Evolutionary conservation across 331 rosid species (phyloP).

Genomic region (Rhamnella rubrinervis): DNA sequence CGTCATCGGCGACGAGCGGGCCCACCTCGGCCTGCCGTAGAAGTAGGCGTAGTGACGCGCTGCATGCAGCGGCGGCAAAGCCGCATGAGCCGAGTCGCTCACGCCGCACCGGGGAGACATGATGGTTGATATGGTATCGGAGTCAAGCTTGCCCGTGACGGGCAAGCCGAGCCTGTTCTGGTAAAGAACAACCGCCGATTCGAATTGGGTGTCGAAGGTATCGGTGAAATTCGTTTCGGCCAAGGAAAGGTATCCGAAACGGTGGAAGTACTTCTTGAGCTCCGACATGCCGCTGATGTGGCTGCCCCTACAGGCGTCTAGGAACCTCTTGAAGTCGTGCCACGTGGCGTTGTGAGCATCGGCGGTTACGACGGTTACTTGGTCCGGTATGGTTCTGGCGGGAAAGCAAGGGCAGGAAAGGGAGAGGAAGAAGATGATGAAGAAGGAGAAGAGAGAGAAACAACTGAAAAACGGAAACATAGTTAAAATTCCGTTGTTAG

Average conservation of each 20-base stretch:
- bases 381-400: conserved; percentile 51
- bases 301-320: conserved; percentile 67
- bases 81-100: conserved; percentile 35
- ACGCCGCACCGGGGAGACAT: conserved; percentile 91
- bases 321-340: conserved; percentile 60
- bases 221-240: conserved; percentile 49
- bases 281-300: conserved; percentile 68
- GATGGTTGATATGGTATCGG: conserved; percentile 59
- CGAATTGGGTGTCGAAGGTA: conserved; percentile 54
- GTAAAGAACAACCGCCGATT: conserved; percentile 62
- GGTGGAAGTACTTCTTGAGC: conserved; percentile 73
- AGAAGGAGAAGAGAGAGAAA: conserved; percentile 25
- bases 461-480: conserved; percentile 51
- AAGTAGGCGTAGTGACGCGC: conserved; percentile 68
- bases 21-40: conserved; percentile 80
- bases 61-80: conserved; percentile 13
- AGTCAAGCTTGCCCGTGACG: conserved; percentile 67
- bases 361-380: conserved; percentile 43
- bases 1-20: conserved; percentile 41
- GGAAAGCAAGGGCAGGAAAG: conserved; percentile 62
- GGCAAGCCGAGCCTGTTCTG: conserved; percentile 67
- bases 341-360: conserved; percentile 52
- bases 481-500: conserved; percentile 12
- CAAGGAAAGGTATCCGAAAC: conserved; percentile 72
- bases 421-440: conserved; percentile 27